These are phyloP conservation scores for Phanerochaete carnosa DNA, from an alignment of 768 basidiomycete genomes.

Conservation along the genomic window DNA sequence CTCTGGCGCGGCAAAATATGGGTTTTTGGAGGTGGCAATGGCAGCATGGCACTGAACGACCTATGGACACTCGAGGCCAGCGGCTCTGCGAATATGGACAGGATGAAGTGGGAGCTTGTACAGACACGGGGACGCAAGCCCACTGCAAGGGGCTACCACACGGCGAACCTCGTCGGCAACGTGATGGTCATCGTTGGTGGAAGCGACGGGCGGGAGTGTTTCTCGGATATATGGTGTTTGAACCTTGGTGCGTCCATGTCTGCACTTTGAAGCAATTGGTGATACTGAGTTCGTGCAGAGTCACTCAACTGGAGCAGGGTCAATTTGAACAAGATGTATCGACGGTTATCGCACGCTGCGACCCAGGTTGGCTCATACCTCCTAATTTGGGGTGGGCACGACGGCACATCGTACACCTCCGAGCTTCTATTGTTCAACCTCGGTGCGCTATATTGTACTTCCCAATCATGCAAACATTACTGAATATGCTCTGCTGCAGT, in stretches of 20 bases:
- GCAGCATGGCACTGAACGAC: constrained; percentile 85
- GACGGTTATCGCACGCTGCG: constrained; percentile 79
- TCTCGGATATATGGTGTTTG: constrained; percentile 84
- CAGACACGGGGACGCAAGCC: constrained; percentile 54
- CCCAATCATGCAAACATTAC: neutral
- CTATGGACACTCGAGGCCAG: constrained; percentile 82
- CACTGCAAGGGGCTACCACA: constrained; percentile 80
- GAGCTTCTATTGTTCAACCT: constrained; percentile 86
- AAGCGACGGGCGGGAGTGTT: constrained; percentile 86
- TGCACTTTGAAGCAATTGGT: constrained; percentile 17
- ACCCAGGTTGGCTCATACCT: constrained; percentile 92
- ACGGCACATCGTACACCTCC: constrained; percentile 67
- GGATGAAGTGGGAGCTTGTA: constrained; percentile 58
- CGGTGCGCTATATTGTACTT: constrained; percentile 50
- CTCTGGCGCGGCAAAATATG: constrained; percentile 69
- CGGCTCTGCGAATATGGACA: constrained; percentile 26
- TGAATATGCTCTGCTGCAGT: constrained; percentile 41
- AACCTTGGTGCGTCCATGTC: constrained; percentile 66
- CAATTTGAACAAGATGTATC: constrained; percentile 40
- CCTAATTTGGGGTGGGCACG: constrained; percentile 87
- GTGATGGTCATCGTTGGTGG: constrained; percentile 90
- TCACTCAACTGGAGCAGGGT: constrained; percentile 37
- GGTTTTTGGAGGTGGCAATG: constrained; percentile 94
- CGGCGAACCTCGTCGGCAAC: constrained; percentile 81
- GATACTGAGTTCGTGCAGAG: constrained; percentile 16